phyloP scores from a whole-genome alignment of 2,329 filamentous ascomycete genomes.

The Talaromyces sp. region DNA sequence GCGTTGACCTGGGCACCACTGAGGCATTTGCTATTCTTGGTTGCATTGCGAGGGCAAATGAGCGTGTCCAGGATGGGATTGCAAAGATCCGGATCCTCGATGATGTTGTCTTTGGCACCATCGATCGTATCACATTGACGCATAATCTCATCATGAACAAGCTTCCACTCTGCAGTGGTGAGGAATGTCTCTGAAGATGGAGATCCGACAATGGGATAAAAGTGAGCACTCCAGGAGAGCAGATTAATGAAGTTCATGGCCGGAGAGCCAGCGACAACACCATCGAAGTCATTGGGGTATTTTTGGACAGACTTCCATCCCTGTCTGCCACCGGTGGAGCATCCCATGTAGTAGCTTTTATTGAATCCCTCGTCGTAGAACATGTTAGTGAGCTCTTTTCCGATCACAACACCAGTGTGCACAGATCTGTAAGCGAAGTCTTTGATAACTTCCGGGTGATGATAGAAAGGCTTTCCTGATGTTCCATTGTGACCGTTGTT shows the following conservation, averaged over 20 bases:
- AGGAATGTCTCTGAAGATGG: conserved; percentile 35
- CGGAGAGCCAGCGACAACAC: conserved; percentile 50
- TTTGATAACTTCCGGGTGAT: conserved; percentile 49
- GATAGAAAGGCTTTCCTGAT: conserved; percentile 50
- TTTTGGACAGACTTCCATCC: conserved; percentile 50
- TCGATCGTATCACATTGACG: conserved; percentile 38
- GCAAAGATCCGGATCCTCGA: conserved; percentile 43
- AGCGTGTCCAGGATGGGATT: conserved; percentile 35
- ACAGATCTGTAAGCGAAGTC: conserved; percentile 54
- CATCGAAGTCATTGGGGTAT: conserved; percentile 53
- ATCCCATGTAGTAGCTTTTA: conserved; percentile 54
- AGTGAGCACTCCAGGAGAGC: conserved; percentile 47
- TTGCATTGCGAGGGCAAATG: conserved; percentile 28
- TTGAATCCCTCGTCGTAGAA: conserved; percentile 44
- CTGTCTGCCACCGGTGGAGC: conserved; percentile 54
- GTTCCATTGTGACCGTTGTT: conserved; percentile 56
- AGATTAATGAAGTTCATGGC: conserved; percentile 50
- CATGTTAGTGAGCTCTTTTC: conserved; percentile 43
- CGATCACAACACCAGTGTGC: conserved; percentile 44
- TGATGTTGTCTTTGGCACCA: conserved; percentile 38
- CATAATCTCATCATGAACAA: conserved; percentile 41
- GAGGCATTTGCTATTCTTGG: conserved; percentile 31
- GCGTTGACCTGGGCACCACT: conserved; percentile 34
- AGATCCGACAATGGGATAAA: conserved; percentile 46
- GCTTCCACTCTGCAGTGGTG: conserved; percentile 30